A percentile compares a stretch with the other conserved stretches of the same genome.
Evolutionary conservation across 2,329 filamentous ascomycete species (phyloP).

Genomic region (Trichoderma asperellum): DNA sequence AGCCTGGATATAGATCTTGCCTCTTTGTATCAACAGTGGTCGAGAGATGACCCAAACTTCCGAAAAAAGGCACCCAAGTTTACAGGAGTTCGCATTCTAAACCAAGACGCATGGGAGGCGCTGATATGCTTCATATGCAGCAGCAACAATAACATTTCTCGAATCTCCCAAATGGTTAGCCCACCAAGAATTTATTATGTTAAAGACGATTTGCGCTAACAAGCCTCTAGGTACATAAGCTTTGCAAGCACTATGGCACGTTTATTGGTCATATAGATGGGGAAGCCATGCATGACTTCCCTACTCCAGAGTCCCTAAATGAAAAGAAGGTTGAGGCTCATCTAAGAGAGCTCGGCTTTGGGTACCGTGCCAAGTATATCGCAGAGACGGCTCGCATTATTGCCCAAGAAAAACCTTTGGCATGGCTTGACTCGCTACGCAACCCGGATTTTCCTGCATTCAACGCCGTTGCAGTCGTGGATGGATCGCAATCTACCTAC

Average conservation of each 20-base stretch:
- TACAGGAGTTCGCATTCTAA: constrained; percentile 86
- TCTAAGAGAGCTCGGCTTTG: constrained; percentile 84
- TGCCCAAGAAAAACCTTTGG: constrained; percentile 64
- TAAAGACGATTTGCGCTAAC: neutral
- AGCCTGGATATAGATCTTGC: constrained; percentile 79
- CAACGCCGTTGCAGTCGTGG: constrained; percentile 45
- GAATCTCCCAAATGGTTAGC: constrained; percentile 90
- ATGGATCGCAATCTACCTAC: constrained; percentile 65
- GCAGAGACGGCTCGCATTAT: constrained; percentile 81
- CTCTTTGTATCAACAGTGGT: constrained; percentile 85
- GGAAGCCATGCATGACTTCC: constrained; percentile 84
- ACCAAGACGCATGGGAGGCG: constrained; percentile 95
- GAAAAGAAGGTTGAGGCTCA: constrained; percentile 76
- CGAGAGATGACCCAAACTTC: constrained; percentile 82
- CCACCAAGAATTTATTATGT: too few species aligned
- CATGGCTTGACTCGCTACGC: constrained; percentile 77
- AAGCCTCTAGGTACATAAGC: constrained; percentile 71
- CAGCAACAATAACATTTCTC: constrained; percentile 96
- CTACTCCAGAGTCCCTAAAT: constrained; percentile 72
- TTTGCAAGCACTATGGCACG: constrained; percentile 84
- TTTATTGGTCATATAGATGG: constrained; percentile 72
- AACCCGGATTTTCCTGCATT: constrained; percentile 75
- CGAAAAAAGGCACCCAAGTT: constrained; percentile 84
- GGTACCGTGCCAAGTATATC: constrained; percentile 93
- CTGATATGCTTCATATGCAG: constrained; percentile 96